Base-by-base conservation (phyloP, 495 filamentous ascomycete genomes). In the Talaromyces proteolyticus region DNA sequence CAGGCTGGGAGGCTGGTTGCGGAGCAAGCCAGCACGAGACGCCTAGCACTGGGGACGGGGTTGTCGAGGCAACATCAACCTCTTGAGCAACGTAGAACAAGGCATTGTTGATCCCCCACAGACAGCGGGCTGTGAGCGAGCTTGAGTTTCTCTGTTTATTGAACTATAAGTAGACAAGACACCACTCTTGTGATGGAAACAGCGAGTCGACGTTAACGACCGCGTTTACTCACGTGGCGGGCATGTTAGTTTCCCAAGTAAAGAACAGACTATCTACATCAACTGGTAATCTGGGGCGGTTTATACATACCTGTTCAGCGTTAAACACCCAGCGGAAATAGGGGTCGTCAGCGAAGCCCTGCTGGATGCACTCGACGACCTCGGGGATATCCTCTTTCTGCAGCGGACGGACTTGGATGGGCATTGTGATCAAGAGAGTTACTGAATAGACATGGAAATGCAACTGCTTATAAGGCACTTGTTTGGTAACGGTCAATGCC, bases 21-120 rank as follows among this genome's bases (percentile, higher is more conserved):
- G 82, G 82, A 0, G 74, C 67, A 22, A 85, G 61, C 82, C 82
- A 86, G 67, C 79, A 83, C n/a, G 81, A 80, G 37, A 80, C 76
- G 19, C 82, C 82, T 43, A 85, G 68, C 25, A 86, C 70, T n/a
- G 38, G 49, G n/a, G n/a, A n/a, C n/a, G n/a, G n/a, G n/a, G n/a
- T n/a, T n/a, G n/a, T n/a, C n/a, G 21, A 4, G 38, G 49, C 14
- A 40, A 44, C 10, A 12, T 2, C 23, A 23, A 66, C 59, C 46
- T 80, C 72, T 59, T 80, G 81, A 7, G 80, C 81, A 25, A 85
- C 80, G 59, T 79, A 75, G 67, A 85, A 85, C 17, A 86, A 67
- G 21, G 74, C 82, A 62, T 85, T 82, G 6, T 72, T 68, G 51
- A 85, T 85, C 39, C 81, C 82, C 81, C 81, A 85, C 37, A 57